These are phyloP conservation scores for Zea luxurians DNA, from an alignment of 176 grass and related monocot species.

Conservation along the genomic window DNA sequence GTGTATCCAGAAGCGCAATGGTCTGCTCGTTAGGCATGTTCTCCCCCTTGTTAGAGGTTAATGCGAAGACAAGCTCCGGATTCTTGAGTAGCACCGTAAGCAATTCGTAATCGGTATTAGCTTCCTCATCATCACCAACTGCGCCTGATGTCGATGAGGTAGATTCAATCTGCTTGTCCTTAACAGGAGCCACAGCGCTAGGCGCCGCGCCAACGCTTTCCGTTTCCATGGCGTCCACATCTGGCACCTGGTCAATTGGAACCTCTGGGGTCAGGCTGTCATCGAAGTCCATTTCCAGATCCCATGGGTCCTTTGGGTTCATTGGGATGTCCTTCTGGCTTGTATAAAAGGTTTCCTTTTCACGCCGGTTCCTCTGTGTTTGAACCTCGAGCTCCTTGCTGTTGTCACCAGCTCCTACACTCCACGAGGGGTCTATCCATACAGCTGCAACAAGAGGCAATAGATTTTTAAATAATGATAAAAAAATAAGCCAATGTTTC, in stretches of 20 bases:
- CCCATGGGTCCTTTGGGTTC: conserved; percentile 88
- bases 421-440: conserved; percentile 65
- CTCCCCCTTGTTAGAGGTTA: conserved; percentile 62
- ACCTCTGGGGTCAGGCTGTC: conserved; percentile 88
- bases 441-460: conserved; percentile 64
- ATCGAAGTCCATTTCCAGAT: conserved; percentile 87
- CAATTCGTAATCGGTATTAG: conserved; percentile 77
- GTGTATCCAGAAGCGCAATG: conserved; percentile 75
- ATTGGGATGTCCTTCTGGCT: conserved; percentile 56
- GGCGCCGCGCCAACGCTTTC: conserved; percentile 15
- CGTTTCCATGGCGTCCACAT: conserved; percentile 51
- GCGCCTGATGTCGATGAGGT: conserved; percentile 37
- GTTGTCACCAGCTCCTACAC: conserved; percentile 62
- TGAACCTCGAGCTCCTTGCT: conserved; percentile 91
- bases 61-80: conserved; percentile 87
- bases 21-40: conserved; percentile 60
- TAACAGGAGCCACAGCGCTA: conserved; percentile 15
- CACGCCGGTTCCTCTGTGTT: conserved; percentile 70
- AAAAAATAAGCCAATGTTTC: background rate
- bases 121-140: conserved; percentile 24
- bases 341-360: conserved; percentile 72
- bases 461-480: conserved; percentile 45
- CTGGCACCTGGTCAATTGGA: conserved; percentile 73
- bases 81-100: conserved; percentile 91
- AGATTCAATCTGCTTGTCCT: conserved; percentile 39